phyloP scores from a whole-genome alignment of 2,329 filamentous ascomycete genomes.

The Zymoseptoria passerinii region DNA sequence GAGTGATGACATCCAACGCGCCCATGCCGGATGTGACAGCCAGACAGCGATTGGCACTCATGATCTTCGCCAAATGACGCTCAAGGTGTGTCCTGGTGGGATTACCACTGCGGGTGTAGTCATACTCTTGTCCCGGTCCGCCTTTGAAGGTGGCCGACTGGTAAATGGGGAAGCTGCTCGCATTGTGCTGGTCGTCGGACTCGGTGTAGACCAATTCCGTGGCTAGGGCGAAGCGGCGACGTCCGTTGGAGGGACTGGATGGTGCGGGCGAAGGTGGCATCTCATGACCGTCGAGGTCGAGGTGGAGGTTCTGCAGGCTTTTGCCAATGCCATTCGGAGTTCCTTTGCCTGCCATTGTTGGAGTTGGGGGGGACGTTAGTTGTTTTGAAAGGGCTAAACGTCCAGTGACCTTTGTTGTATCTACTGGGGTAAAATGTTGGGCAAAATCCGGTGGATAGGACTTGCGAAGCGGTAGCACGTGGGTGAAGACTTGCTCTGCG shows the following conservation, averaged over 20 bases:
- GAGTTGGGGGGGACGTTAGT: slow-evolving; percentile 22
- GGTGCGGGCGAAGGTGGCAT: slow-evolving; percentile 87
- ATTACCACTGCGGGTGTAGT: slow-evolving; percentile 97
- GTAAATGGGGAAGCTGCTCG: slow-evolving; percentile 94
- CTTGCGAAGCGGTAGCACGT: background rate
- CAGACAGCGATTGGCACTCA: slow-evolving; percentile 84
- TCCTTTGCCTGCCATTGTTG: slow-evolving; percentile 22
- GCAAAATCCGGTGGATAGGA: slow-evolving; percentile 7
- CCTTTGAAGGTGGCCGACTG: slow-evolving; percentile 98
- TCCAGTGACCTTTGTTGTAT: slow-evolving; percentile 25
- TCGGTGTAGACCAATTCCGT: slow-evolving; percentile 97
- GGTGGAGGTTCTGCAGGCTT: slow-evolving; percentile 40
- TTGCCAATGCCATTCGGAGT: slow-evolving; percentile 32
- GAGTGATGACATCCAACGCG: slow-evolving; percentile 89
- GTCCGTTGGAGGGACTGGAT: slow-evolving; percentile 77
- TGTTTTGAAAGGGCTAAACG: slow-evolving; percentile 14
- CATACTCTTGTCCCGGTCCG: slow-evolving; percentile 72
- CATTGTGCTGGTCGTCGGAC: slow-evolving; percentile 90
- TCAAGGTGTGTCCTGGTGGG: slow-evolving; percentile 94
- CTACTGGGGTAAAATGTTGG: slow-evolving; percentile 24
- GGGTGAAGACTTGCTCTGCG: background rate
- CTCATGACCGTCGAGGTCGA: slow-evolving; percentile 71
- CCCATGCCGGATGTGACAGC: slow-evolving; percentile 97
- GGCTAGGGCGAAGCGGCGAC: slow-evolving; percentile 81
- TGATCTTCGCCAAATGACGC: slow-evolving; percentile 95